Base-by-base conservation (phyloP, 1,284 basidiomycete species). In the Volvariella surrecta region DNA sequence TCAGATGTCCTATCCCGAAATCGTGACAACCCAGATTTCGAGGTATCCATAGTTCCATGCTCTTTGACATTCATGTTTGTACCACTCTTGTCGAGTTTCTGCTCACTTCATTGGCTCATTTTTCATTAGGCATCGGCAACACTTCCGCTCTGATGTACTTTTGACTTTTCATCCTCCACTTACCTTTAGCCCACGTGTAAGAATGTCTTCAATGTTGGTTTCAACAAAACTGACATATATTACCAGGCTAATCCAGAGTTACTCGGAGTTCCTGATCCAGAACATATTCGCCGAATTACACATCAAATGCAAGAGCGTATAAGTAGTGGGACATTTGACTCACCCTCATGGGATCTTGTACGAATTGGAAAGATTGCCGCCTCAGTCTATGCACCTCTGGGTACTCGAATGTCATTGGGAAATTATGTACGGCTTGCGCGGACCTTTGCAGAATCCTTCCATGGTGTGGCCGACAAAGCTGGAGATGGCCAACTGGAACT, bases 141-240 rank as follows among this genome's bases (percentile, higher is more conserved):
- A 89, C 59, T 92, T 89, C 55, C 78, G 89, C 20, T 88, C 85
- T 4, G 89, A 91, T 52, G 86, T 92, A 4, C 63, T 92, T 21
- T 84, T 92, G 20, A 86, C 83, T 0, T 92, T 88, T 58, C 82
- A 90, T 53, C 67, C 74, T 9, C 87, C 89, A 0, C 70, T 89
- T 55, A 68, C 58, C 32, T 83, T 88, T 52, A 69, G 68, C 3
- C 77, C 81, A 3, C 76, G 78, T 67, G 85, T 75, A 51, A 19
- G 46, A 9, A n/a, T 13, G 21, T 13, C 13, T 16, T 20, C 4
- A n/a, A n/a, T n/a, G n/a, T n/a, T 28, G 24, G 24, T 28, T 28
- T 11, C 24, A 11, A 11, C 11, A 6, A 6, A 28, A 28, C 24
- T 28, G 6, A 11, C 24, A 6, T 28, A 28, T 39, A 30, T 39